Evolutionary conservation across 345 rosid species (phyloP).

Genomic region (Eucalyptus erythrocorys): DNA sequence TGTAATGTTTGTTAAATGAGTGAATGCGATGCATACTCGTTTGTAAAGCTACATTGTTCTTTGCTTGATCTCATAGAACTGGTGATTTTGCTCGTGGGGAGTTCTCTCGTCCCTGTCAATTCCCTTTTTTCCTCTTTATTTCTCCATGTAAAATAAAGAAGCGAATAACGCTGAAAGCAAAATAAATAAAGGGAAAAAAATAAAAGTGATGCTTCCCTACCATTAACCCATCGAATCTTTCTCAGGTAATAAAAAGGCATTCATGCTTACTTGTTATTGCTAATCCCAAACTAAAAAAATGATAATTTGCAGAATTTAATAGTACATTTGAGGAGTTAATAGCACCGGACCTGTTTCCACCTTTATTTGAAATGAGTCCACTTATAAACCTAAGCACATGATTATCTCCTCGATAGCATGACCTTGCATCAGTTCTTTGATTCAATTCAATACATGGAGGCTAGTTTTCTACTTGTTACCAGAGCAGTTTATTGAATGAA

Average conservation of each 20-base stretch:
- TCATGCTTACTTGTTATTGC: neutral
- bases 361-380: neutral
- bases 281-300: neutral
- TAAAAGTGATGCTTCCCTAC: neutral
- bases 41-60: too few species aligned
- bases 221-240: neutral
- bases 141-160: neutral
- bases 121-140: neutral
- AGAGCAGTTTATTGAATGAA: too few species aligned
- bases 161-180: neutral
- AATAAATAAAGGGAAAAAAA: too few species aligned
- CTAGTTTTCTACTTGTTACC: too few species aligned
- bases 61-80: too few species aligned
- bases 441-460: too few species aligned
- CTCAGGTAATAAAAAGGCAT: neutral
- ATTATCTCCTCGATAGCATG: neutral
- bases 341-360: neutral
- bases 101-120: too few species aligned
- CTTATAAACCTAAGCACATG: neutral
- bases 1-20: too few species aligned
- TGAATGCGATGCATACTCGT: too few species aligned
- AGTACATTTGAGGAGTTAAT: neutral
- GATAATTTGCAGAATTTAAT: neutral
- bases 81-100: too few species aligned
- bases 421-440: too few species aligned